Base-by-base conservation (phyloP, 768 basidiomycete genomes). In the Roridomyces roridus region DNA sequence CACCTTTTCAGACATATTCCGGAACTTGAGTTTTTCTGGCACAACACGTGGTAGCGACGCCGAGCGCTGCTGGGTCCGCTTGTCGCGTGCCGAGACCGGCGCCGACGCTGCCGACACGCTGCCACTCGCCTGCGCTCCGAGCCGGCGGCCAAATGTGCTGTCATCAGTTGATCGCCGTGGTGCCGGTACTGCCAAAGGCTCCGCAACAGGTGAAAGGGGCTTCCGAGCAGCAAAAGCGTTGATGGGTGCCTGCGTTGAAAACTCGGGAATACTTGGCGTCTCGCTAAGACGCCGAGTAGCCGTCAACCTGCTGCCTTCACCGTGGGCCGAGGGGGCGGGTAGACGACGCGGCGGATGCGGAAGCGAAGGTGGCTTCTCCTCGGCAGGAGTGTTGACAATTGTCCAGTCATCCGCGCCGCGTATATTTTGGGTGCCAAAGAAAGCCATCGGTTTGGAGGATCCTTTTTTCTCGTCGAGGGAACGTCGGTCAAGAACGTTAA, bases 261-360 rank as follows among this genome's bases (percentile, higher is more conserved):
- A 85, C 17, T 76, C 68, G 6, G 85, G 84, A 9, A 82, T 82
- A 36, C 71, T 74, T 17, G 80, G 82, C 1, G 82, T 80, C 20
- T 56, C 46, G 24, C 51, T 57, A 36, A 51, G 36, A 34, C 50
- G 48, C n/a, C 52, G 24, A 31, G 46, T 50, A 21, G 23, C 37
- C 20, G 12, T 43, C 43, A 18, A 23, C 26, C 12, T 45, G 24
- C 23, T 36, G 55, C 56, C 44, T 51, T 60, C 39, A 49, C 28
- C 17, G 40, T 34, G 21, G 25, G 51, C 44, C 24, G 57, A 24
- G 42, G 34, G 57, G 24, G 37, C 21, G 24, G 61, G 61, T 0
- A 63, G 56, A 18, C 70, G 71, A 5, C 73, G 70, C 0, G 78
- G 79, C 5, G 79, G 79, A 7, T 77, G 59, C 1, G 79, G 77